Percentiles rank a stretch among this genome's conserved stretches.
These are phyloP conservation scores for Graphilbum ipis-grandicollis DNA, from an alignment of 2,329 filamentous ascomycete genomes.

Conservation along the genomic window DNA sequence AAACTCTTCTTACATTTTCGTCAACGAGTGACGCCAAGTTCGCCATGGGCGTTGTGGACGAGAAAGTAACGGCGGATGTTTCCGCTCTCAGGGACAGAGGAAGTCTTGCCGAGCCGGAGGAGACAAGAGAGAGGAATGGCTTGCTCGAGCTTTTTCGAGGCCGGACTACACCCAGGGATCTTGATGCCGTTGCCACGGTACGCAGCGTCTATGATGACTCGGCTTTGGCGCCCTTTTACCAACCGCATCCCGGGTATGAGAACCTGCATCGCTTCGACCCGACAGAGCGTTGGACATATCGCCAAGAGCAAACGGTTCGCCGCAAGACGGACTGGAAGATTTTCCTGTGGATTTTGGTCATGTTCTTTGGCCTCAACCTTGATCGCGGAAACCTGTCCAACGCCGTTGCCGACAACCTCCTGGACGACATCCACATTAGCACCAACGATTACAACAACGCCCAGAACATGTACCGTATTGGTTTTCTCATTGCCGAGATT, in stretches of 20 bases:
- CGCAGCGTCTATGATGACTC: slow-evolving; percentile 5
- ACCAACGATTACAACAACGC: slow-evolving; percentile 40
- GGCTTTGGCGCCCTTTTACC: background rate
- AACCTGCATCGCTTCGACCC: slow-evolving; percentile 37
- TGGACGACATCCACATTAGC: no score
- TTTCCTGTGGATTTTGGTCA: slow-evolving; percentile 12
- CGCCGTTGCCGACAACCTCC: background rate
- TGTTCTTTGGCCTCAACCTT: slow-evolving; percentile 19
- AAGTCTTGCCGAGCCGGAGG: slow-evolving; percentile 2
- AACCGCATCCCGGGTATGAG: slow-evolving; percentile 21
- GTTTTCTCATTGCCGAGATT: slow-evolving; percentile 38
- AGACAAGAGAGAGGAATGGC: background rate
- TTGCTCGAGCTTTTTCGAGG: background rate
- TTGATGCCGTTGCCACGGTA: slow-evolving; percentile 1
- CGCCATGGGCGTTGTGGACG: no score
- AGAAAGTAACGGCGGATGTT: no score
- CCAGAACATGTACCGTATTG: slow-evolving; percentile 34
- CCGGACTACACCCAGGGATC: background rate
- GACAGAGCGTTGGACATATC: slow-evolving; percentile 27
- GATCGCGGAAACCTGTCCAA: slow-evolving; percentile 17
- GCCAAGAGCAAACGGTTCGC: slow-evolving; percentile 9
- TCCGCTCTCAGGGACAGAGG: no score
- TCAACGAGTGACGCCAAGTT: no score
- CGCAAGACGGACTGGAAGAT: slow-evolving; percentile 5
- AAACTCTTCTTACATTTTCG: no score